Evolutionary conservation across 768 basidiomycete species (phyloP).

Genomic region (Amanita rimosa): DNA sequence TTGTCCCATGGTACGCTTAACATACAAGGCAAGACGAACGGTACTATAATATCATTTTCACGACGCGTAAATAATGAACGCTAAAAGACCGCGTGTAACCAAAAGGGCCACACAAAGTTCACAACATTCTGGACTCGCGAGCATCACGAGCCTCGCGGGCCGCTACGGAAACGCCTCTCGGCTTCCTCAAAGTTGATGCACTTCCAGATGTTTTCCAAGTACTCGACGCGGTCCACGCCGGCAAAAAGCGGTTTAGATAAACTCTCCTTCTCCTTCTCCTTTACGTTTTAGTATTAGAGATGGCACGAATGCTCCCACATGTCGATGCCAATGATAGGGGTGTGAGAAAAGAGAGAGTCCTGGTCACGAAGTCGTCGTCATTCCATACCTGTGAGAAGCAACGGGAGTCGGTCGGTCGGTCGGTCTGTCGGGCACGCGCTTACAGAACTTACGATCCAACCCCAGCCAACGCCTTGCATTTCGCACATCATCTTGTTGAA

Average conservation of each 20-base stretch:
- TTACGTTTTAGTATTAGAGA: conserved; percentile 93
- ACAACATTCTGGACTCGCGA: background rate
- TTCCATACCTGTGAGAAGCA: conserved; percentile 48
- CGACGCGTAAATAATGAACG: too few relatives aligned
- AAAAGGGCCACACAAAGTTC: background rate
- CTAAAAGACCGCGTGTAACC: background rate
- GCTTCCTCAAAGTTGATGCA: conserved; percentile 68
- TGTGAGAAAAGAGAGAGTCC: conserved; percentile 71
- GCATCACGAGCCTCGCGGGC: conserved; percentile 10
- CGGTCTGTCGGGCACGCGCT: too few relatives aligned
- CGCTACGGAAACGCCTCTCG: conserved; percentile 49
- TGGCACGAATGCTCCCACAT: conserved; percentile 97
- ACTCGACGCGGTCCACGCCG: conserved; percentile 39
- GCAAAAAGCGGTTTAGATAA: background rate
- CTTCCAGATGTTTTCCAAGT: conserved; percentile 68
- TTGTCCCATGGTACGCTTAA: too few relatives aligned
- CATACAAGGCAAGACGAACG: too few relatives aligned
- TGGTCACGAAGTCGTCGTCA: conserved; percentile 92
- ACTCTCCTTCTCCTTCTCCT: conserved; percentile 78
- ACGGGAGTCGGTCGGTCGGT: background rate
- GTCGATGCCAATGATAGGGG: conserved; percentile 85
- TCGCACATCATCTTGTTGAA: conserved; percentile 78
- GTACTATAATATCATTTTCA: too few relatives aligned
- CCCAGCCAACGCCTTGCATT: conserved; percentile 94
- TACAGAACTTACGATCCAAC: conserved; percentile 73